These are phyloP conservation scores for Eimeria maxima DNA, from an alignment of 169 alveolate genomes.

Conservation along the genomic window DNA sequence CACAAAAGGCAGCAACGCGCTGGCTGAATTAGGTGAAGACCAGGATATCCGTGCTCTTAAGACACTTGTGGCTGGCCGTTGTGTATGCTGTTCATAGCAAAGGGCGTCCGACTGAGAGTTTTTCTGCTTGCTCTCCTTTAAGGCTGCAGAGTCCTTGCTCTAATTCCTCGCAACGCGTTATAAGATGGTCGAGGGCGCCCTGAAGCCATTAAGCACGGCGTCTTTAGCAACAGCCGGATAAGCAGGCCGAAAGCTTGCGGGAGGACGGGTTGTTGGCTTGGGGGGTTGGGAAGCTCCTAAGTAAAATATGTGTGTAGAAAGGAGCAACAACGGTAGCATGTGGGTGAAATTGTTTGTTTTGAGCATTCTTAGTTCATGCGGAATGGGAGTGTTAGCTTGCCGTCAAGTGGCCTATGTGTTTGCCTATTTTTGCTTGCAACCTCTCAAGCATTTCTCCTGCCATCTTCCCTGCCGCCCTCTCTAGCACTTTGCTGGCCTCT, in stretches of 20 bases:
- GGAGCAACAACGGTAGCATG: not conserved
- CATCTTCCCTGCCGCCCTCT: conserved; percentile 81
- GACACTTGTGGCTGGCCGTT: not conserved
- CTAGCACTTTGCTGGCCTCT: conserved; percentile 80
- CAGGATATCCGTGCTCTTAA: not conserved
- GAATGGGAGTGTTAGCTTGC: not conserved
- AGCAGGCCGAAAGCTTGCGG: not conserved
- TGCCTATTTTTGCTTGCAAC: conserved; percentile 75
- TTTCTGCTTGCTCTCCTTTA: conserved; percentile 44
- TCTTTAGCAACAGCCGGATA: not conserved
- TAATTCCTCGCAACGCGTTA: conserved; percentile 63
- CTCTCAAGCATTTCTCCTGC: conserved; percentile 84
- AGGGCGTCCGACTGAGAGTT: conserved; percentile 9
- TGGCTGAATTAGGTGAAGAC: not conserved
- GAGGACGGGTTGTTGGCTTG: not conserved
- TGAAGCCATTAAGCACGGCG: not conserved
- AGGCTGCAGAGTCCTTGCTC: conserved; percentile 60
- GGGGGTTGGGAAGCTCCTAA: not conserved
- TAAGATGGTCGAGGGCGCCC: conserved; percentile 67
- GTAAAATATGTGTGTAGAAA: not conserved
- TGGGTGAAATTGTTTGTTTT: not conserved
- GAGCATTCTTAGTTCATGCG: not conserved
- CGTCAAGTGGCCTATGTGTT: conserved; percentile 65
- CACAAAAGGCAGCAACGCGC: not conserved
- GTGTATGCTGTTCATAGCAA: conserved; percentile 1